Conservation (phyloP, 2,329 filamentous ascomycete genomes). For the Fusarium xyrophilum region DNA sequence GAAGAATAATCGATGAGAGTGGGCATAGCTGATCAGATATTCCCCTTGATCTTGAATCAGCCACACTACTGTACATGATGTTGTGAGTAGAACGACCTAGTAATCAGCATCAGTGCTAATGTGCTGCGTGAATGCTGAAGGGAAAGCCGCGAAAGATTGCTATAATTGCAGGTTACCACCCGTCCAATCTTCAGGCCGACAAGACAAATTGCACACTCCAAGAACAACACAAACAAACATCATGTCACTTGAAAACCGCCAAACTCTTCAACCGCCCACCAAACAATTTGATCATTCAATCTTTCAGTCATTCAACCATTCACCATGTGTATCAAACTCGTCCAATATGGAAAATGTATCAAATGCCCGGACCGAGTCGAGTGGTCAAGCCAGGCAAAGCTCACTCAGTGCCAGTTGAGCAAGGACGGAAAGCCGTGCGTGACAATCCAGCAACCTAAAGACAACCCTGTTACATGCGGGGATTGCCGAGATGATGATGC, state of each 20-base stretch:
- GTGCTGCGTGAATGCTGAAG: not conserved
- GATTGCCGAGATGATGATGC: not conserved
- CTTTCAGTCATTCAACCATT: not conserved
- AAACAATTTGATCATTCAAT: not conserved
- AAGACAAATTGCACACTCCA: not conserved
- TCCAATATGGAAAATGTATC: not conserved
- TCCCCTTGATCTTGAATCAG: not conserved
- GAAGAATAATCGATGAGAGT: not conserved
- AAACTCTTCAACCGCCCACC: not conserved
- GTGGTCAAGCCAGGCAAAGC: not conserved
- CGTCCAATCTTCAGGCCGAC: not conserved
- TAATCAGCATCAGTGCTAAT: not conserved
- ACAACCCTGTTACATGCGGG: not conserved
- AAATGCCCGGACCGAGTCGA: fast-evolving
- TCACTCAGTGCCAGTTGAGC: not conserved
- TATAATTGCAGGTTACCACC: not conserved
- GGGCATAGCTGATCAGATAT: not conserved
- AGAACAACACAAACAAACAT: not conserved
- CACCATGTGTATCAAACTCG: not conserved
- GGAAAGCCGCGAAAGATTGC: not conserved
- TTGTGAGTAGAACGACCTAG: not conserved
- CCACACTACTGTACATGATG: not conserved
- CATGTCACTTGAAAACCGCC: not conserved
- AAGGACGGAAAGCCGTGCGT: not conserved
- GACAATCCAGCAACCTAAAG: not conserved